A percentile compares a stretch with the other conserved stretches of the same genome.
phyloP scores from a whole-genome alignment of 2,329 filamentous ascomycete species.

The Tolypocladium pustulatum region DNA sequence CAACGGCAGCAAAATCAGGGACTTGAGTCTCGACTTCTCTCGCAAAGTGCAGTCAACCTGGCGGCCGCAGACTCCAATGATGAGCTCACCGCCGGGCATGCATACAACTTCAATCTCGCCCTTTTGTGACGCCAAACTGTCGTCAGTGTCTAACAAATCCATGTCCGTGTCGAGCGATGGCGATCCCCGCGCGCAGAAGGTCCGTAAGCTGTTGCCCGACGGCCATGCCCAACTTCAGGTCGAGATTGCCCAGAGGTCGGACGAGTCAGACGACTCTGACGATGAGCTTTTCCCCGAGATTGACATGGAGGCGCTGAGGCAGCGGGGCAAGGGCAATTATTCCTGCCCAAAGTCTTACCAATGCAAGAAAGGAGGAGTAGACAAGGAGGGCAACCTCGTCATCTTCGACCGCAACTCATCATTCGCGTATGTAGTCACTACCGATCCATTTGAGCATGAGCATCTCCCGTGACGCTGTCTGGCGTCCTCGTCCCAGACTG shows the following conservation, averaged over 20 bases:
- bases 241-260: constrained; percentile 8
- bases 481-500: neutral
- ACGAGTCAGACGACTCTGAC: constrained; percentile 22
- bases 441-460: neutral
- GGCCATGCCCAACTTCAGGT: constrained; percentile 2
- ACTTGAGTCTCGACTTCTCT: constrained; percentile 22
- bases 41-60: constrained; percentile 22
- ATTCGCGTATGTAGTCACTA: constrained; percentile 20
- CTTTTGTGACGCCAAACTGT: constrained; percentile 9
- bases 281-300: constrained; percentile 24
- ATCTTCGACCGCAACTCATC: constrained; percentile 31
- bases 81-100: constrained; percentile 7
- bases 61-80: constrained; percentile 9
- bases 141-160: constrained; percentile 6
- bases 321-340: constrained; percentile 28
- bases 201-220: constrained; percentile 13
- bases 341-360: constrained; percentile 22
- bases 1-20: constrained; percentile 21
- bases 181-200: constrained; percentile 10
- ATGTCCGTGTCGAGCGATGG: constrained; percentile 8
- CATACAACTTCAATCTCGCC: constrained; percentile 11
- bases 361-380: constrained; percentile 30
- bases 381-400: constrained; percentile 25
- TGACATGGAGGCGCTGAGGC: constrained; percentile 27
- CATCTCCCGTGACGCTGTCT: neutral